Conservation (phyloP, 805 yeast genomes). For the Cyberlindnera xylosilytica region DNA sequence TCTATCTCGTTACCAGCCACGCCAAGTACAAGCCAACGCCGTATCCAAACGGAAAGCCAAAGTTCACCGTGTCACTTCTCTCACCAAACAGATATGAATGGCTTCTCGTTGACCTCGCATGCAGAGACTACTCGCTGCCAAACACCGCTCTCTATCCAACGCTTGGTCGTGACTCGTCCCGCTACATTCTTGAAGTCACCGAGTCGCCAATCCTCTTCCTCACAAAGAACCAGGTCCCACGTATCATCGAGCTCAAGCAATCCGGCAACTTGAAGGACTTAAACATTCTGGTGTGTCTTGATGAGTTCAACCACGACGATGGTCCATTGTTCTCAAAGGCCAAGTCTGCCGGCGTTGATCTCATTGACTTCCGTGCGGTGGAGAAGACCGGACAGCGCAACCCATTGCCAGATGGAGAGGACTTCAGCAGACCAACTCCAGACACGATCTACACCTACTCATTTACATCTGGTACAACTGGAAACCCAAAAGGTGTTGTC, state of each 20-base stretch:
- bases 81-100: conserved; percentile 60
- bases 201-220: conserved; percentile 58
- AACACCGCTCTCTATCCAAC: conserved; percentile 53
- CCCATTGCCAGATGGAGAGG: conserved; percentile 32
- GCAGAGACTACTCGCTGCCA: conserved; percentile 48
- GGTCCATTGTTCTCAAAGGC: conserved; percentile 30
- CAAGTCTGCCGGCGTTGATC: conserved; percentile 32
- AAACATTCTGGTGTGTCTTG: conserved; percentile 54
- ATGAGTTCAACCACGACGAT: conserved; percentile 38
- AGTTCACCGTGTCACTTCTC: conserved; percentile 51
- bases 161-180: conserved; percentile 54
- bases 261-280: conserved; percentile 32
- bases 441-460: conserved; percentile 57
- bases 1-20: conserved; percentile 26
- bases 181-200: conserved; percentile 56
- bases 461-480: conserved; percentile 76
- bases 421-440: conserved; percentile 45
- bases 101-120: conserved; percentile 64
- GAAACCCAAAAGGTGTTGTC: conserved; percentile 69
- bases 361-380: conserved; percentile 42
- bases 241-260: conserved; percentile 42
- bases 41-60: conserved; percentile 20
- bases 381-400: conserved; percentile 42
- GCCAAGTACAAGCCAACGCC: conserved; percentile 8
- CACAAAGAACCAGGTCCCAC: conserved; percentile 45